Conservation (phyloP, 1,139 yeast species). For the Nematodospora anomalae region DNA sequence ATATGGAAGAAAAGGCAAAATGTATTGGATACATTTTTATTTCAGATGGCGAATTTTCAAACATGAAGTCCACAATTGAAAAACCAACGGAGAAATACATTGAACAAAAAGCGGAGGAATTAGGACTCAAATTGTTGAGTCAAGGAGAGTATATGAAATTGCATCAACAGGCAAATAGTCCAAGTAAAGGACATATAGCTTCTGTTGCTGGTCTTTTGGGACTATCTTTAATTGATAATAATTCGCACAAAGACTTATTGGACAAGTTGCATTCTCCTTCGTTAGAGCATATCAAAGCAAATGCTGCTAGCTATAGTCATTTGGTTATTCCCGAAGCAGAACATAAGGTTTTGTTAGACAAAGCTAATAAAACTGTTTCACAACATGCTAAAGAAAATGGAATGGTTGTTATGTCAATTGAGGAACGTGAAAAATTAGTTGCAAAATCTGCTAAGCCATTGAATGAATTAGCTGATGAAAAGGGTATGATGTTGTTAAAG, state of each 20-base stretch:
- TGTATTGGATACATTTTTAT: conserved; percentile 21
- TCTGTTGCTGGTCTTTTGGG: conserved; percentile 15
- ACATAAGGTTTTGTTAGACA: conserved; percentile 11
- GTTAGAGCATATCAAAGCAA: conserved; percentile 21
- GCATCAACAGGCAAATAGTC: conserved; percentile 24
- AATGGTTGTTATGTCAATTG: conserved; percentile 13
- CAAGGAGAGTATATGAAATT: conserved; percentile 14
- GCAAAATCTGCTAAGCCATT: conserved; percentile 8
- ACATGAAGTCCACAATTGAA: conserved; percentile 18
- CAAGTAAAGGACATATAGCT: conserved; percentile 18
- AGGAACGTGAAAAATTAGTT: conserved; percentile 7
- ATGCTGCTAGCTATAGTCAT: conserved; percentile 20
- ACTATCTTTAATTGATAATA: conserved; percentile 17
- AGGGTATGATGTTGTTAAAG: conserved; percentile 29
- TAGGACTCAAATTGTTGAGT: conserved; percentile 17
- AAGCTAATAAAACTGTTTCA: conserved; percentile 18
- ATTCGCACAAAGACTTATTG: conserved; percentile 19
- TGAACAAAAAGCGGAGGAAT: conserved; percentile 17
- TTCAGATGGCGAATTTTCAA: conserved; percentile 16
- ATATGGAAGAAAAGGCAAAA: conserved; percentile 22
- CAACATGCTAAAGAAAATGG: conserved; percentile 17
- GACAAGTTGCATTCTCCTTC: conserved; percentile 18
- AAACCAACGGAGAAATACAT: conserved; percentile 29
- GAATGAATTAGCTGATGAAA: conserved; percentile 9
- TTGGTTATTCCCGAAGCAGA: conserved; percentile 20